A percentile compares a stretch with the other conserved stretches of the same genome.
Conservation (phyloP, 2,329 filamentous ascomycete species). For the Penicillium corylophilum region DNA sequence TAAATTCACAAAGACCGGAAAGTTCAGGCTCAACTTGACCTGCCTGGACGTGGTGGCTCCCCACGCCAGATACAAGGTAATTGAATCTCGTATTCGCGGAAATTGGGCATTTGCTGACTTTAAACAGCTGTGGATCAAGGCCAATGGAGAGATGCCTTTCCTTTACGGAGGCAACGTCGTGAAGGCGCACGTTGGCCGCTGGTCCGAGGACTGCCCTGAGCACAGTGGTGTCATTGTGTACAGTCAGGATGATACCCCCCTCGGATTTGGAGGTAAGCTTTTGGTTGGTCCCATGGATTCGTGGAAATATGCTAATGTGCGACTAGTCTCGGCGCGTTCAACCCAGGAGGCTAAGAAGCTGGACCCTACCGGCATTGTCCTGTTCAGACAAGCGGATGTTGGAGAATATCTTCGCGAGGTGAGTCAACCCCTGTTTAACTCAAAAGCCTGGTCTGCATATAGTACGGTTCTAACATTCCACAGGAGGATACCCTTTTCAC, state of each 20-base stretch:
- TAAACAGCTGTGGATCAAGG: conserved; percentile 77
- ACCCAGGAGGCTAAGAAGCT: conserved; percentile 55
- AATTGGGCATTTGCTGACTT: neutral
- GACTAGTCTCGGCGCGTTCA: neutral
- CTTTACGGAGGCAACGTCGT: conserved; percentile 71
- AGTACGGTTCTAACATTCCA: conserved; percentile 14
- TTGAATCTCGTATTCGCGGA: neutral
- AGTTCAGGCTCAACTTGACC: conserved; percentile 93
- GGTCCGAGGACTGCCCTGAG: conserved; percentile 89
- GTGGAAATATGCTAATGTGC: neutral
- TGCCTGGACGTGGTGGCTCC: conserved; percentile 84
- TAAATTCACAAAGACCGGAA: conserved; percentile 95
- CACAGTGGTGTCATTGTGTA: conserved; percentile 89
- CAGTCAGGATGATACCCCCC: conserved; percentile 85
- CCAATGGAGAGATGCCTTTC: conserved; percentile 76
- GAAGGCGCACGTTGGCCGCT: conserved; percentile 77
- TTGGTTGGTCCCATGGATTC: neutral
- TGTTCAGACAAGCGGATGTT: conserved; percentile 88
- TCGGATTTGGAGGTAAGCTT: conserved; percentile 68
- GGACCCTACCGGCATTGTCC: conserved; percentile 85
- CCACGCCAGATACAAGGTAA: conserved; percentile 79
- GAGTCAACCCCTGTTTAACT: conserved; percentile 9
- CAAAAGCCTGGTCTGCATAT: neutral
- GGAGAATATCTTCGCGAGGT: conserved; percentile 89
- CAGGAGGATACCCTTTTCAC: conserved; percentile 63